Evolutionary conservation across 2,329 filamentous ascomycete genomes (phyloP).

Genomic region (Xylariomycetidae sp.): DNA sequence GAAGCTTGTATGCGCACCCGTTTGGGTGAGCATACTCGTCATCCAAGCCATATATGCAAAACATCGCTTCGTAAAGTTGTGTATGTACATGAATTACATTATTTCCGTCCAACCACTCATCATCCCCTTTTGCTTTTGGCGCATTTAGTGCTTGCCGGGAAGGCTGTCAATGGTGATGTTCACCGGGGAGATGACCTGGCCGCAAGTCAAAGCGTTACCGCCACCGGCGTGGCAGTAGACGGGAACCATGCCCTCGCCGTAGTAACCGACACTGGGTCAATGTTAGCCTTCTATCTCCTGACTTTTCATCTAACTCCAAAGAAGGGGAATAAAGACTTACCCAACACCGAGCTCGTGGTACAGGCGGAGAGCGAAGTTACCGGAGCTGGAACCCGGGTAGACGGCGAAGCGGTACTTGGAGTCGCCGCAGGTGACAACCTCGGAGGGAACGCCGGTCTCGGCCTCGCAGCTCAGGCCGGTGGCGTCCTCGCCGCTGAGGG

Average conservation of each 20-base stretch:
- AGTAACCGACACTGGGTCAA: conserved; percentile 7
- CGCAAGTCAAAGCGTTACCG: conserved; percentile 6
- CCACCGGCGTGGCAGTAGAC: conserved; percentile 13
- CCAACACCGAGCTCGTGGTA: conserved; percentile 6
- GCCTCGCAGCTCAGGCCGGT: conserved; percentile 8
- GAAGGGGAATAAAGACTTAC: conserved; percentile 9
- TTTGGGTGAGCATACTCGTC: too few species aligned
- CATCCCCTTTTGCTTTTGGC: too few species aligned
- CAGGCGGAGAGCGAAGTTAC: conserved; percentile 3
- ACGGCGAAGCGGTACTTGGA: conserved; percentile 25
- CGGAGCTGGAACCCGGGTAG: conserved; percentile 4
- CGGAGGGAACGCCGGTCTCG: conserved; percentile 12
- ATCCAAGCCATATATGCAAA: too few species aligned
- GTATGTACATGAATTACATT: too few species aligned
- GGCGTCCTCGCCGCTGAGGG: conserved; percentile 8
- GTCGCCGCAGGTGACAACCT: conserved; percentile 19
- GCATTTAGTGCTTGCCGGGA: too few species aligned
- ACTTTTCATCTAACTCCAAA: not conserved
- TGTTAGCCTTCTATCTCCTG: not conserved
- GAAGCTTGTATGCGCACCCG: too few species aligned
- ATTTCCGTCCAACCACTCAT: too few species aligned
- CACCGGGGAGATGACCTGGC: conserved; percentile 3
- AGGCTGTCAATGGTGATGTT: conserved; percentile 8
- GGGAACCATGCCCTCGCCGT: conserved; percentile 5
- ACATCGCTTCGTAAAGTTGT: too few species aligned